These are phyloP conservation scores for Corymbia maculata DNA, from an alignment of 345 rosid species.

Conservation along the genomic window DNA sequence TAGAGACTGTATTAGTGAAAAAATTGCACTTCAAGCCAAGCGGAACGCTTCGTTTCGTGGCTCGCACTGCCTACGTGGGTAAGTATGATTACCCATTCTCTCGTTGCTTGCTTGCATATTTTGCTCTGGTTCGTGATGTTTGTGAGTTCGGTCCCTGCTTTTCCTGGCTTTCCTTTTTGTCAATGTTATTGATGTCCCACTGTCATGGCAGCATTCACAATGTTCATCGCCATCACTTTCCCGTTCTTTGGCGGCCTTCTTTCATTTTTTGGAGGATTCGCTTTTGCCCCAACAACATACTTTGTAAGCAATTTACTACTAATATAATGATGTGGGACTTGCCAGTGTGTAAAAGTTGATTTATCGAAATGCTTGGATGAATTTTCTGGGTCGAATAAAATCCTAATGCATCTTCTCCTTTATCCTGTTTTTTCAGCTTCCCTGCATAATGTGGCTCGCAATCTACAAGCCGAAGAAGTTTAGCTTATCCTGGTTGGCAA, in stretches of 20 bases:
- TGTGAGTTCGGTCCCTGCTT: not conserved
- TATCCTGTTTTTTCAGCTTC: slow-evolving; percentile 31
- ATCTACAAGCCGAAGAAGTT: slow-evolving; percentile 64
- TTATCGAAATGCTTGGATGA: not conserved
- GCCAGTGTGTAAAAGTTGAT: not conserved
- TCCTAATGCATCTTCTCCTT: not conserved
- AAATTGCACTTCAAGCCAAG: slow-evolving; percentile 41
- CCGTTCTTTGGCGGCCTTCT: slow-evolving; percentile 82
- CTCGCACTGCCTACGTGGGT: slow-evolving; percentile 55
- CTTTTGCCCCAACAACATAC: slow-evolving; percentile 87
- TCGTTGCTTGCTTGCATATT: not conserved
- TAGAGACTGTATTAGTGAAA: slow-evolving; percentile 58
- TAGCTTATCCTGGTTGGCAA: slow-evolving; percentile 60
- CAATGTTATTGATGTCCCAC: not conserved
- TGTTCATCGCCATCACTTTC: slow-evolving; percentile 60
- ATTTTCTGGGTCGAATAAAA: not conserved
- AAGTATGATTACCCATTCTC: not conserved
- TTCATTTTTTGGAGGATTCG: slow-evolving; percentile 83
- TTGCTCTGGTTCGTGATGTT: not conserved
- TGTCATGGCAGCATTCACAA: slow-evolving; percentile 38
- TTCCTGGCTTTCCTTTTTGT: not conserved
- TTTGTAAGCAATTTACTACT: slow-evolving; percentile 33
- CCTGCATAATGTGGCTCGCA: slow-evolving; percentile 70
- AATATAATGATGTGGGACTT: not conserved
- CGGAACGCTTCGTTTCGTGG: slow-evolving; percentile 28